Base-by-base conservation (phyloP, 176 grass and related monocot genomes). In the Eragrostis curvula region DNA sequence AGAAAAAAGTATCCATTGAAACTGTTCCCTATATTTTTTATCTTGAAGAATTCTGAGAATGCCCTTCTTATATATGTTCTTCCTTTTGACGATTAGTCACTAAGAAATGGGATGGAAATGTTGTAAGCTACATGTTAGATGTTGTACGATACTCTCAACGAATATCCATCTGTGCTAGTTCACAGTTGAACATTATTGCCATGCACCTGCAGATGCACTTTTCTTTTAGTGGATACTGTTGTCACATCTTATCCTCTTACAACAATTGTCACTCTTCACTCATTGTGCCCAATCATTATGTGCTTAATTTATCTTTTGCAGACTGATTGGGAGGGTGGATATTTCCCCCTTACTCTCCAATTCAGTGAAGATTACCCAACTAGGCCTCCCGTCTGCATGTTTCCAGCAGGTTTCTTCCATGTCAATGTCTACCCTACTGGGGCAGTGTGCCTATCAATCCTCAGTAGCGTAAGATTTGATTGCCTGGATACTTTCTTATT, bases 301-400 rank as follows among this genome's bases (percentile, higher is more conserved):
- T 12, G n/a, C 57, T 44, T 30, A 51, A 44, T 29, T 71, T 77
- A 71, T 68, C 18, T 88, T 77, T 75, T 91, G 53, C 90, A 98
- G 92, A 98, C 88, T 28, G 90, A 95, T 52, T 95, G 96, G 96
- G 92, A 95, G 74, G 96, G 88, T 83, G 96, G 96, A n/a, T 88
- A 86, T 87, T 95, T 61, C 75, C 90, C 96, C 32, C 63, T 98
- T 12, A 91, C 88, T 40, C 20, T 93, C 28, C 21, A 68, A 44
- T 98, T 98, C 48, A 66, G 50, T 69, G 88, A 95, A 74, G 91
- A 93, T 67, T 93, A 98, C 60, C 90, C 96, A 44, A 91, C 32
- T 21, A 91, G 49, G 17, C 79, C 96, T 76, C 92, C 90, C 2
- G 79, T 60, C 43, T 98, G 92, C 92, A 95, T 84, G 75, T 95